Percentiles rank a stretch among this genome's conserved stretches.
These are phyloP conservation scores for Symbiotaphrina buchneri DNA, from an alignment of 495 filamentous ascomycete genomes.

Conservation along the genomic window DNA sequence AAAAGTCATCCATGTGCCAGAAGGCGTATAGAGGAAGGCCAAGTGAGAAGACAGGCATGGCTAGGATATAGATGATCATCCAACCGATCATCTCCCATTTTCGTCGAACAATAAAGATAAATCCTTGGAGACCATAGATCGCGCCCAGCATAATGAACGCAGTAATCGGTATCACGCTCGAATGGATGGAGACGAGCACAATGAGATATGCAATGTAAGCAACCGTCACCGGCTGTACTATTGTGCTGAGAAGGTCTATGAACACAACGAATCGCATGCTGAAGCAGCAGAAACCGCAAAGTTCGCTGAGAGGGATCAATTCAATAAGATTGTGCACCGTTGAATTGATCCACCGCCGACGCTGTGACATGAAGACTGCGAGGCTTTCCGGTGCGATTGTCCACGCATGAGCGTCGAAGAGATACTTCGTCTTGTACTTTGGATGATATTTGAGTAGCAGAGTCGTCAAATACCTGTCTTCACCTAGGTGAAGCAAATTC, in stretches of 20 bases:
- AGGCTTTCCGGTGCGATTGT: slow-evolving; percentile 90
- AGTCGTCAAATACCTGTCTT: slow-evolving; percentile 92
- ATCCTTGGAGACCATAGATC: slow-evolving; percentile 88
- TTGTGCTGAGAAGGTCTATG: slow-evolving; percentile 72
- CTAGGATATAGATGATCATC: slow-evolving; percentile 92
- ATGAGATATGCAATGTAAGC: slow-evolving; percentile 84
- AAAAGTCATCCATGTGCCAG: slow-evolving; percentile 99
- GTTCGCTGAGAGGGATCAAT: slow-evolving; percentile 73
- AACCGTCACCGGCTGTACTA: slow-evolving; percentile 82
- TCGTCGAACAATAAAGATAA: slow-evolving; percentile 87
- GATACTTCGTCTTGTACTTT: slow-evolving; percentile 95
- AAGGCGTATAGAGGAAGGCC: slow-evolving; percentile 87
- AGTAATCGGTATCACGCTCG: slow-evolving; percentile 48
- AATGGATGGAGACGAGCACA: slow-evolving; percentile 36
- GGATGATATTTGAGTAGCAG: slow-evolving; percentile 81
- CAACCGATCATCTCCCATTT: slow-evolving; percentile 99
- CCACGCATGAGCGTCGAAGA: slow-evolving; percentile 78
- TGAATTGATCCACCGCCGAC: slow-evolving; percentile 98
- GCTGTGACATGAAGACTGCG: slow-evolving; percentile 87
- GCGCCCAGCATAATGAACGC: slow-evolving; percentile 79
- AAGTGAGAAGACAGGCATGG: slow-evolving; percentile 80
- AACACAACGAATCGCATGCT: slow-evolving; percentile 98
- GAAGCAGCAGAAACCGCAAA: slow-evolving; percentile 99
- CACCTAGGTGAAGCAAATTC: slow-evolving; percentile 84
- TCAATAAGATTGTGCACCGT: slow-evolving; percentile 96